Evolutionary conservation across 2,329 filamentous ascomycete genomes (phyloP).

Genomic region (Colletotrichum theobromicola): DNA sequence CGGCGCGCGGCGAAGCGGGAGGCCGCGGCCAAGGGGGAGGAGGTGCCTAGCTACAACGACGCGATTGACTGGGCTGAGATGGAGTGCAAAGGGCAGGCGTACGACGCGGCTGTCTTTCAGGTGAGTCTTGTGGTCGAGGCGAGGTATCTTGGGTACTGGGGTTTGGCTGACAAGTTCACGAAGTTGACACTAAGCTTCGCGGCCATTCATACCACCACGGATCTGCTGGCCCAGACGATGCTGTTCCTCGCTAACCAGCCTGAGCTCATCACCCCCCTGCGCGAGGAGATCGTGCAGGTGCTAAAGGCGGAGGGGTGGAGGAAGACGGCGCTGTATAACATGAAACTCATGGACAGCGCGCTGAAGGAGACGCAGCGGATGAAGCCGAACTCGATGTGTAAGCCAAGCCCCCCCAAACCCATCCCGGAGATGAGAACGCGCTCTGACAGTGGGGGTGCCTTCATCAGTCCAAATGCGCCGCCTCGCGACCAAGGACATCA

Average conservation of each 20-base stretch:
- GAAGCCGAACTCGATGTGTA: background rate
- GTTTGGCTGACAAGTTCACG: no score
- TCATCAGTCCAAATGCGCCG: background rate
- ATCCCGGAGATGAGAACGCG: background rate
- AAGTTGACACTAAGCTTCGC: slow-evolving; percentile 73
- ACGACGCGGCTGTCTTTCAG: slow-evolving; percentile 71
- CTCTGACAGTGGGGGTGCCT: background rate
- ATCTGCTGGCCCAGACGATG: slow-evolving; percentile 38
- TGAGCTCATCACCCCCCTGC: slow-evolving; percentile 42
- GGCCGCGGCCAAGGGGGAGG: background rate
- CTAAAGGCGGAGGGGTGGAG: slow-evolving; percentile 38
- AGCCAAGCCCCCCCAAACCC: background rate
- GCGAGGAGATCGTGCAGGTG: slow-evolving; percentile 43
- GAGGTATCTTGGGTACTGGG: no score
- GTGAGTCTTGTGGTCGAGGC: fast-evolving
- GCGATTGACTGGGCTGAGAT: slow-evolving; percentile 58
- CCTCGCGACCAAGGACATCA: background rate
- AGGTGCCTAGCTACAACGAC: slow-evolving; percentile 29
- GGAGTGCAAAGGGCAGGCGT: background rate
- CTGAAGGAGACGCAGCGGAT: slow-evolving; percentile 42
- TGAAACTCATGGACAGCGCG: slow-evolving; percentile 45
- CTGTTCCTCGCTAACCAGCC: slow-evolving; percentile 42
- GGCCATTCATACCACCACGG: slow-evolving; percentile 47
- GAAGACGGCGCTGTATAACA: slow-evolving; percentile 38
- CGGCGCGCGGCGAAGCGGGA: slow-evolving; percentile 30